Conservation (phyloP, 2,329 filamentous ascomycete species). For the Talaromyces sp. region DNA sequence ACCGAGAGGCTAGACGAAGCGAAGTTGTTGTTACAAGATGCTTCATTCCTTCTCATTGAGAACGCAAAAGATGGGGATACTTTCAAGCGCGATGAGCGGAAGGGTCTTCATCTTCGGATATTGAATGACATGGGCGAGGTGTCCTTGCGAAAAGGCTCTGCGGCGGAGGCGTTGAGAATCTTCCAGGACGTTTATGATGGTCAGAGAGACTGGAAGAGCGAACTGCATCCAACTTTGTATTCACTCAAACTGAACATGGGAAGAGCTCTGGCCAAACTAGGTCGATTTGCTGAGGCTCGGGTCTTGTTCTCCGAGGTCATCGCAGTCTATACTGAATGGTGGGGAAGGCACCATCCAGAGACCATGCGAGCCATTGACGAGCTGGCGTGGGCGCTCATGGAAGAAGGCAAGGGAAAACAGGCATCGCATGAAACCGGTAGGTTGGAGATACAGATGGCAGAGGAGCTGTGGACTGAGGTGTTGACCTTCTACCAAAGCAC, state of each 20-base stretch:
- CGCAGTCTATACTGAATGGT: conserved; percentile 1
- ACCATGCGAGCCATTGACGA: conserved; percentile 6
- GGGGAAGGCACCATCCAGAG: not conserved
- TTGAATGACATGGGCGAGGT: not conserved
- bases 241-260: conserved; percentile 6
- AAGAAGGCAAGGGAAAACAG: not conserved
- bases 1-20: not conserved
- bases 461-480: not conserved
- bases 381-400: not conserved
- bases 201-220: not conserved
- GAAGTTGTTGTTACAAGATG: not conserved
- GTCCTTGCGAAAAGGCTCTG: not conserved
- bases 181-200: not conserved
- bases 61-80: not conserved
- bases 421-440: not conserved
- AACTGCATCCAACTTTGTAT: not conserved
- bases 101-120: not conserved
- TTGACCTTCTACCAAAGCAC: not conserved
- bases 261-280: not conserved
- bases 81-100: not conserved
- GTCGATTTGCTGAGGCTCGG: not conserved
- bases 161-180: not conserved
- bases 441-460: not conserved
- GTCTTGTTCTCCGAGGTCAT: not conserved
- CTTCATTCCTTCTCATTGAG: not conserved